phyloP scores from a whole-genome alignment of 805 yeast genomes.

The Metschnikowia kofuensis region DNA sequence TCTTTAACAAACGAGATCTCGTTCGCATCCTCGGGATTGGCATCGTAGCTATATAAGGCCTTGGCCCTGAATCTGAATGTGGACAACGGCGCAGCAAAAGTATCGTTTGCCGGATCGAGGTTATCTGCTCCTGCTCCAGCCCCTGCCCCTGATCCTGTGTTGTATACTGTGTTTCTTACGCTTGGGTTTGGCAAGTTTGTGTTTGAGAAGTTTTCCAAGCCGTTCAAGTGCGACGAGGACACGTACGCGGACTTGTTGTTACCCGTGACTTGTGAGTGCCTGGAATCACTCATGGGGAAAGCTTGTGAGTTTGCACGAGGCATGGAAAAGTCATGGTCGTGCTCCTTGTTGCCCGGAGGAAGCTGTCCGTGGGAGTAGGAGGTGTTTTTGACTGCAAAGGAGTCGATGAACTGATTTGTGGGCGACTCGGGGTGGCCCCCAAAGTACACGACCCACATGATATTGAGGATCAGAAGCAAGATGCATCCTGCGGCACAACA shows the following conservation, averaged over 20 bases:
- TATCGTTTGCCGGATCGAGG: slow-evolving; percentile 20
- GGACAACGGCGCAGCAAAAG: slow-evolving; percentile 19
- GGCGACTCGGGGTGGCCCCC: slow-evolving; percentile 93
- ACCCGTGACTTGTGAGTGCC: slow-evolving; percentile 33
- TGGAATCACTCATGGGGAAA: slow-evolving; percentile 32
- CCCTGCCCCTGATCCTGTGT: slow-evolving; percentile 5
- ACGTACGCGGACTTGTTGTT: slow-evolving; percentile 35
- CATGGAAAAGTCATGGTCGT: slow-evolving; percentile 24
- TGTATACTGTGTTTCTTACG: slow-evolving; percentile 14
- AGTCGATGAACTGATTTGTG: slow-evolving; percentile 77
- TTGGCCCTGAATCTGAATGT: slow-evolving; percentile 77
- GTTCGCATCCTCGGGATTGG: slow-evolving; percentile 89
- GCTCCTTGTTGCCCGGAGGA: slow-evolving; percentile 20
- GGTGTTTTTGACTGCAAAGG: slow-evolving; percentile 60
- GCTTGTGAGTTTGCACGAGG: slow-evolving; percentile 18
- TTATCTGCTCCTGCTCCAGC: background rate
- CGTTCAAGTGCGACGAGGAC: slow-evolving; percentile 58
- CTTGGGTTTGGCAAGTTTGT: slow-evolving; percentile 33
- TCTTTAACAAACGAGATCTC: slow-evolving; percentile 90
- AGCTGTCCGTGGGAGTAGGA: slow-evolving; percentile 36
- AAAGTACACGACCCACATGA: slow-evolving; percentile 83
- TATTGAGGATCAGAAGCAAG: slow-evolving; percentile 72
- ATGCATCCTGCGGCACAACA: slow-evolving; percentile 95
- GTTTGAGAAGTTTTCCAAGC: slow-evolving; percentile 53
- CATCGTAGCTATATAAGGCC: slow-evolving; percentile 83